Evolutionary conservation across 1,284 basidiomycete genomes (phyloP).

Genomic region (Tremellales sp.): DNA sequence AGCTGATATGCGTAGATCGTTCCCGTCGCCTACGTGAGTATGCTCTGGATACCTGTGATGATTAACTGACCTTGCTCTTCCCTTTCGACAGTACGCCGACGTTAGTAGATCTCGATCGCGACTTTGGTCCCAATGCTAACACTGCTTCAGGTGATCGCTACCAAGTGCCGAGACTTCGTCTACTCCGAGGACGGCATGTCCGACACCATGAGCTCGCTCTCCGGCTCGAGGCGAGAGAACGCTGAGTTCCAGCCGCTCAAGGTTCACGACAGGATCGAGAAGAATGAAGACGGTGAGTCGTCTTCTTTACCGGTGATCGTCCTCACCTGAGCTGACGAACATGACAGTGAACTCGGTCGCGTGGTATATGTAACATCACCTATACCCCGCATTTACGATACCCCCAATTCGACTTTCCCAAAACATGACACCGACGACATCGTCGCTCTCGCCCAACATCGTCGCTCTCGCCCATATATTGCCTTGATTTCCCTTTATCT

Average conservation of each 20-base stretch:
- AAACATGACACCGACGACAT: too few relatives aligned
- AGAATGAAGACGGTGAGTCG: constrained; percentile 1
- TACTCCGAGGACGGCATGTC: constrained; percentile 32
- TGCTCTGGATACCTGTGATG: constrained; percentile 8
- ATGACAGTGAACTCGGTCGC: constrained; percentile 4
- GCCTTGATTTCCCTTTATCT: too few relatives aligned
- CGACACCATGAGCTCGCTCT: constrained; percentile 8
- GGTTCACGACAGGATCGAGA: constrained; percentile 6
- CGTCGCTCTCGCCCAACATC: too few relatives aligned
- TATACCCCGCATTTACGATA: too few relatives aligned
- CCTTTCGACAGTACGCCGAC: constrained; percentile 25
- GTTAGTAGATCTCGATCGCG: constrained; percentile 2
- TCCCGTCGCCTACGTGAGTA: constrained; percentile 47
- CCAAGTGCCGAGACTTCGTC: constrained; percentile 45
- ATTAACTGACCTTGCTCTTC: neutral
- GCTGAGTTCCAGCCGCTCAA: constrained; percentile 17
- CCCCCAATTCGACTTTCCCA: too few relatives aligned
- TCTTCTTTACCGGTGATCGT: neutral
- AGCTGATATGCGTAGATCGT: constrained; percentile 23
- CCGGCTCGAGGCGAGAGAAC: constrained; percentile 3
- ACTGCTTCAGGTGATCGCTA: constrained; percentile 36
- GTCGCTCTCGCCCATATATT: too few relatives aligned
- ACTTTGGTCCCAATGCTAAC: neutral
- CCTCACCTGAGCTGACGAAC: neutral
- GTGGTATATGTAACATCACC: constrained; percentile 5